Percentiles rank a stretch among this genome's conserved stretches.
Evolutionary conservation across 2,329 filamentous ascomycete species (phyloP).

Genomic region (Pyrenophora seminiperda): DNA sequence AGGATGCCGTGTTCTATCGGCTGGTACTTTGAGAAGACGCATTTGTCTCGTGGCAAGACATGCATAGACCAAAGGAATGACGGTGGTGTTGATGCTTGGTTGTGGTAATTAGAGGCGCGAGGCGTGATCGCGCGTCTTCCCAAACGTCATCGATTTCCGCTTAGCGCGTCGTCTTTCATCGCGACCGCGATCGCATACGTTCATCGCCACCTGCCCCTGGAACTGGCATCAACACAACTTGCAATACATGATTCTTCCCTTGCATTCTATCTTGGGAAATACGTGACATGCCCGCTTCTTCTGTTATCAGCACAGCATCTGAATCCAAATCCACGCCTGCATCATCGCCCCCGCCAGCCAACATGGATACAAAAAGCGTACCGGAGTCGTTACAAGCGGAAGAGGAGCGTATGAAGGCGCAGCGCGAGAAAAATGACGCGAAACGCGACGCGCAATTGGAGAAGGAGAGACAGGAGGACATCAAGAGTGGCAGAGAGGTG

Average conservation of each 20-base stretch:
- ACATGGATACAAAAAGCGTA: slow-evolving; percentile 37
- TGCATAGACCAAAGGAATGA: too few relatives aligned
- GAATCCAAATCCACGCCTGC: slow-evolving; percentile 39
- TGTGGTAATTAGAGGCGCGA: slow-evolving; percentile 13
- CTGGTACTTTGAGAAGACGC: slow-evolving; percentile 29
- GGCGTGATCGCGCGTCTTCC: slow-evolving; percentile 38
- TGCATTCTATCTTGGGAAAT: not conserved
- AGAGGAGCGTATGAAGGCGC: slow-evolving; percentile 52
- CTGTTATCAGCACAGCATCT: slow-evolving; percentile 25
- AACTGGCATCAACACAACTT: slow-evolving; percentile 3
- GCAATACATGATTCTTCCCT: not conserved
- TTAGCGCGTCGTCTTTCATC: slow-evolving; percentile 33
- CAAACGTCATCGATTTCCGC: slow-evolving; percentile 30
- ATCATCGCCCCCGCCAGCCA: slow-evolving; percentile 40
- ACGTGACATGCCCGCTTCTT: slow-evolving; percentile 33
- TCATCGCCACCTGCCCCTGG: slow-evolving; percentile 18
- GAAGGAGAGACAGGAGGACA: slow-evolving; percentile 53
- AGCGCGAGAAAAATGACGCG: slow-evolving; percentile 52
- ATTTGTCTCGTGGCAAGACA: not conserved
- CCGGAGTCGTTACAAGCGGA: slow-evolving; percentile 53
- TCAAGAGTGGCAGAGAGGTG: slow-evolving; percentile 52
- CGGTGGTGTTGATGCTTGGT: slow-evolving; percentile 10
- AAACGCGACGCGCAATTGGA: slow-evolving; percentile 53
- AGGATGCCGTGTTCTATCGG: slow-evolving; percentile 60
- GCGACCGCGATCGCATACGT: slow-evolving; percentile 13